Conservation (phyloP, 2,329 filamentous ascomycete species). For the Fusarium burgessii region DNA sequence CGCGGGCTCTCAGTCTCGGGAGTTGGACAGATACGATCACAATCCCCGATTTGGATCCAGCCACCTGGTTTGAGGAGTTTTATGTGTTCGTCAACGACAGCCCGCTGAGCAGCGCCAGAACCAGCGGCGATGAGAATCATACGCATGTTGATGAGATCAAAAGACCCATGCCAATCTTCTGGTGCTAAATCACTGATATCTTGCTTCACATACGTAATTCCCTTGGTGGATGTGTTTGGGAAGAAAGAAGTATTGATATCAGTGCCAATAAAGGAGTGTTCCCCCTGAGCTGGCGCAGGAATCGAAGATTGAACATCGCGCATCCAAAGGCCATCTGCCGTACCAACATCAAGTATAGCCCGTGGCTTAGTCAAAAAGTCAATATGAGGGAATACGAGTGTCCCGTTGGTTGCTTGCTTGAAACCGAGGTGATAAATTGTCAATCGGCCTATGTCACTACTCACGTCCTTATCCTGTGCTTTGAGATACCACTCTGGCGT, state of each 20-base stretch:
- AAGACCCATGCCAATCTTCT: background rate
- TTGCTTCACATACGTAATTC: background rate
- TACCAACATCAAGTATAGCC: constrained; percentile 2
- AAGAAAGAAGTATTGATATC: constrained; percentile 20
- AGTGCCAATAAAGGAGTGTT: constrained; percentile 6
- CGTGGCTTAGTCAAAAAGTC: background rate
- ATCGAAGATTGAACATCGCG: background rate
- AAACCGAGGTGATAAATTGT: constrained; percentile 14
- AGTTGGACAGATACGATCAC: constrained; percentile 12
- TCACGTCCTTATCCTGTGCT: constrained; percentile 7
- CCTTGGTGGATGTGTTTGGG: background rate
- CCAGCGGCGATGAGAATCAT: constrained; percentile 23
- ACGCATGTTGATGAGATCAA: constrained; percentile 15
- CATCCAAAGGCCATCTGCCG: constrained; percentile 20
- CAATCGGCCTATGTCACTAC: constrained; percentile 10
- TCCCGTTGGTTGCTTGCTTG: constrained; percentile 3
- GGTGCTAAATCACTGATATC: background rate
- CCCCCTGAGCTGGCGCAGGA: accelerated
- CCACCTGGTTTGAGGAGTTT: constrained; percentile 13
- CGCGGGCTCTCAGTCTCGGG: background rate
- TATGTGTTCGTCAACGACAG: background rate
- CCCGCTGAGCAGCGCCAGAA: background rate
- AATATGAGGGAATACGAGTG: background rate
- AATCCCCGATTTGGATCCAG: constrained; percentile 19
- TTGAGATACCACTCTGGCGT: constrained; percentile 20